Evolutionary conservation across 140 eudicot genomes (phyloP).

Genomic region (Stevia rebaudiana): DNA sequence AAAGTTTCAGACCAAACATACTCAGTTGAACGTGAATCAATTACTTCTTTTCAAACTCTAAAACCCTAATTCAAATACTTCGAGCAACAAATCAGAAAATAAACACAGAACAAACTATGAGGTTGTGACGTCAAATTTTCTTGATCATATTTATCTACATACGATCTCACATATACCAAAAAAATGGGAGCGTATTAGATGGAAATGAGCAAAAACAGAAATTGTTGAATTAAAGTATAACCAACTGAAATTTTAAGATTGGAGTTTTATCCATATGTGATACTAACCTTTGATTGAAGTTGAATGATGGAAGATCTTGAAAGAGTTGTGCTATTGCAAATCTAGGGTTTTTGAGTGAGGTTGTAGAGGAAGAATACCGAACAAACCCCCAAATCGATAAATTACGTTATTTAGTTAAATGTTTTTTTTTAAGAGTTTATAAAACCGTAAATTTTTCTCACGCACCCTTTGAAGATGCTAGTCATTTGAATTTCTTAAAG

Average conservation of each 20-base stretch:
- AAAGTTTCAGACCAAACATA: background rate
- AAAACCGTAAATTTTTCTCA: too few relatives aligned
- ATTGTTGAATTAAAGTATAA: background rate
- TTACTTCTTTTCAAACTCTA: background rate
- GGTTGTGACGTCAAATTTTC: background rate
- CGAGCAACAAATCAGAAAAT: background rate
- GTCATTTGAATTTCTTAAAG: too few relatives aligned
- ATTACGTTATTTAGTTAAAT: background rate
- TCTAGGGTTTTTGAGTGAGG: conserved; percentile 9
- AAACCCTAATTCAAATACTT: background rate
- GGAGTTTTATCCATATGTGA: background rate
- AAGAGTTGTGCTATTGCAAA: background rate
- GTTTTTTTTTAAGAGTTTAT: too few relatives aligned
- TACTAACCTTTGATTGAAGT: background rate
- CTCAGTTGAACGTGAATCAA: background rate
- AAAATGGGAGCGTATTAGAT: background rate
- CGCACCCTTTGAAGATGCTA: too few relatives aligned
- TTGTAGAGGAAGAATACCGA: background rate
- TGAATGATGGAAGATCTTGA: background rate
- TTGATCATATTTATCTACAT: conserved; percentile 4
- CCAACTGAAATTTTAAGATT: background rate
- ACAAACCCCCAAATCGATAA: background rate
- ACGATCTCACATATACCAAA: background rate
- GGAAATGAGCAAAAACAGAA: background rate
- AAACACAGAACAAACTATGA: background rate